phyloP scores from a whole-genome alignment of 352 stramenopile genomes.

The Pythium phragmiticola region DNA sequence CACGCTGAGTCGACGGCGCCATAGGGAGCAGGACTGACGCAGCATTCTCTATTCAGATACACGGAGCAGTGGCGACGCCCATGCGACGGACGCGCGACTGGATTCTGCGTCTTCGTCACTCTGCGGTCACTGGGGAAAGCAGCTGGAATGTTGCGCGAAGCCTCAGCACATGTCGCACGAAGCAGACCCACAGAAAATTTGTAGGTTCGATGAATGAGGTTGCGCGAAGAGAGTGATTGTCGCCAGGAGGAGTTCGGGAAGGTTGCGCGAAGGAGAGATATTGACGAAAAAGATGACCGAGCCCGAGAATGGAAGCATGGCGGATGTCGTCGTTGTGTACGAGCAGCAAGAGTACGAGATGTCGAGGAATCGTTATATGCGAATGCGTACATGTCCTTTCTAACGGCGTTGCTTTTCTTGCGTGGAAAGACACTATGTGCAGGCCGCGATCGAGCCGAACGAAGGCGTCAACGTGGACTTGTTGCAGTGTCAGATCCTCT shows the following conservation, averaged over 20 bases:
- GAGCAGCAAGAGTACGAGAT: constrained; percentile 55
- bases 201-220: constrained; percentile 8
- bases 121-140: no score
- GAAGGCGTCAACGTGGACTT: constrained; percentile 48
- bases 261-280: constrained; percentile 11
- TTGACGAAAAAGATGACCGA: constrained; percentile 1
- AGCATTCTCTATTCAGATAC: constrained; percentile 18
- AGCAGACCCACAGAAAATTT: not conserved
- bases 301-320: constrained; percentile 4
- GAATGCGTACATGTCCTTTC: not conserved
- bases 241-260: not conserved
- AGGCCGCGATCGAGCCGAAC: constrained; percentile 20
- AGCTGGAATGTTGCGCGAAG: constrained; percentile 12
- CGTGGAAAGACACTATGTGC: constrained; percentile 40
- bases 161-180: constrained; percentile 1
- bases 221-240: constrained; percentile 5
- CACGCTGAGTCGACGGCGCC: constrained; percentile 1
- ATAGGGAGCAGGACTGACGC: constrained; percentile 12
- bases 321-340: constrained; percentile 55
- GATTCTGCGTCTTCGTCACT: not conserved
- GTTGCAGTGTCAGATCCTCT: constrained; percentile 71
- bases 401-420: not conserved
- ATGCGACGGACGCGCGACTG: constrained; percentile 1
- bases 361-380: not conserved
- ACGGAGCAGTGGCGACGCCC: not conserved